phyloP scores from a whole-genome alignment of 1,284 basidiomycete genomes.

The Moesziomyces sp. region DNA sequence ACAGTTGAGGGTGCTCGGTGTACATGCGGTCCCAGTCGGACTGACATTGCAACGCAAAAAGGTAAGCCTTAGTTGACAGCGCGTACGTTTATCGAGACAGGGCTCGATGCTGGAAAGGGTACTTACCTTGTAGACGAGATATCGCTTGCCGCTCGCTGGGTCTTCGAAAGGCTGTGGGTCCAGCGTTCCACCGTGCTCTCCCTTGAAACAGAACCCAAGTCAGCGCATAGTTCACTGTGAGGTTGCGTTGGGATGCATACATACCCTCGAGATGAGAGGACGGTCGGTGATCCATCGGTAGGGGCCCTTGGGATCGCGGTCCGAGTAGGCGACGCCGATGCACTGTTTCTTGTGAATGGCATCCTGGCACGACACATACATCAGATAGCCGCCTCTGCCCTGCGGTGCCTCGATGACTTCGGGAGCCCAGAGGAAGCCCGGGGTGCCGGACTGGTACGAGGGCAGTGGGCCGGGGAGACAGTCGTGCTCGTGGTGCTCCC shows the following conservation, averaged over 20 bases:
- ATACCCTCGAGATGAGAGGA: constrained; percentile 45
- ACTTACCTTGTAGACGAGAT: constrained; percentile 51
- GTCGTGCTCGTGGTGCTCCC: constrained; percentile 48
- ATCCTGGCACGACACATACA: constrained; percentile 56
- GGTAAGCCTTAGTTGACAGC: too few relatives aligned
- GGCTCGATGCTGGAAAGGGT: neutral
- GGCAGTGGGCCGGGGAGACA: constrained; percentile 52
- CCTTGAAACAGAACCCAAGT: constrained; percentile 8
- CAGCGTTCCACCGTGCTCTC: constrained; percentile 46
- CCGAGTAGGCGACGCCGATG: constrained; percentile 55
- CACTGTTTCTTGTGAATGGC: constrained; percentile 42
- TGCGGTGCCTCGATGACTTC: constrained; percentile 54
- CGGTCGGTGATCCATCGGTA: constrained; percentile 49
- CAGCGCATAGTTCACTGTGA: neutral
- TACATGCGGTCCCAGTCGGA: constrained; percentile 48
- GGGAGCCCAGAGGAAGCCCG: constrained; percentile 55
- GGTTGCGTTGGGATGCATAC: constrained; percentile 1
- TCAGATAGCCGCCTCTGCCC: constrained; percentile 46
- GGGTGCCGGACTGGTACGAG: constrained; percentile 32
- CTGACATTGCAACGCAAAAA: neutral
- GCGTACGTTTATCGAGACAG: too few relatives aligned
- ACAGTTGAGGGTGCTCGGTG: constrained; percentile 50
- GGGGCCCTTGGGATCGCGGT: constrained; percentile 39
- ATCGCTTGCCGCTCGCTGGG: constrained; percentile 40
- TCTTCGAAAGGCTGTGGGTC: constrained; percentile 60